Conservation (phyloP, 176 grass and related monocot species). For the Carex cristatella region DNA sequence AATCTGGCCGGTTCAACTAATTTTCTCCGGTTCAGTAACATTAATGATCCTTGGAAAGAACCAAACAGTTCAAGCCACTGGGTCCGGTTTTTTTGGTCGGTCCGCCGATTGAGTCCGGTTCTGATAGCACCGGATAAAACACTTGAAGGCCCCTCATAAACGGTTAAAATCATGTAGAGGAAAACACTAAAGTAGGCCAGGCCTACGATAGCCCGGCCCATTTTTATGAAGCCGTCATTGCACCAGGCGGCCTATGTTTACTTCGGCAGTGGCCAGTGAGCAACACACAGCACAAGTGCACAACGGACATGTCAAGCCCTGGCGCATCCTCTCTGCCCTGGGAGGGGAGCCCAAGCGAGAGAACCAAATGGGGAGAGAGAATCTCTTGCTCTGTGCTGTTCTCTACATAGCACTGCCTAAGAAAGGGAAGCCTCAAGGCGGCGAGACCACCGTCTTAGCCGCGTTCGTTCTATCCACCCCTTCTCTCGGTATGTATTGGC, state of each 20-base stretch:
- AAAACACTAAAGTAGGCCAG: neutral
- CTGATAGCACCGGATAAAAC: no score
- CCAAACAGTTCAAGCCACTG: no score
- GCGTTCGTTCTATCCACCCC: conserved; percentile 63
- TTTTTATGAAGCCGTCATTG: neutral
- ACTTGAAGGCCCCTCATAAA: no score
- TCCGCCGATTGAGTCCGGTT: no score
- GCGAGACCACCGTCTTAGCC: conserved; percentile 74
- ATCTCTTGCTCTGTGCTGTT: conserved; percentile 31
- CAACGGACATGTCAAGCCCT: neutral
- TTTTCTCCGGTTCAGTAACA: no score
- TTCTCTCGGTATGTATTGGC: conserved; percentile 8
- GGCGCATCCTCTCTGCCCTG: neutral
- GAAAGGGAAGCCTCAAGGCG: conserved; percentile 86
- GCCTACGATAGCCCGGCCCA: neutral
- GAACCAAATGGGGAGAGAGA: conserved; percentile 30
- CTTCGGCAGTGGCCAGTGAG: neutral
- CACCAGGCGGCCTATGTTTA: neutral
- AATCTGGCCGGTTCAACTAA: no score
- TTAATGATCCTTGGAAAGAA: no score
- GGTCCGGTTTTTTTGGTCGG: no score
- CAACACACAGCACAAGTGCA: no score
- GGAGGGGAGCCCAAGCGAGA: neutral
- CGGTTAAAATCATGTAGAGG: no score
- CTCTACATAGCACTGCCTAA: conserved; percentile 61